Base-by-base conservation (phyloP, 2,329 filamentous ascomycete species). In the Scolecobasidium constrictum region DNA sequence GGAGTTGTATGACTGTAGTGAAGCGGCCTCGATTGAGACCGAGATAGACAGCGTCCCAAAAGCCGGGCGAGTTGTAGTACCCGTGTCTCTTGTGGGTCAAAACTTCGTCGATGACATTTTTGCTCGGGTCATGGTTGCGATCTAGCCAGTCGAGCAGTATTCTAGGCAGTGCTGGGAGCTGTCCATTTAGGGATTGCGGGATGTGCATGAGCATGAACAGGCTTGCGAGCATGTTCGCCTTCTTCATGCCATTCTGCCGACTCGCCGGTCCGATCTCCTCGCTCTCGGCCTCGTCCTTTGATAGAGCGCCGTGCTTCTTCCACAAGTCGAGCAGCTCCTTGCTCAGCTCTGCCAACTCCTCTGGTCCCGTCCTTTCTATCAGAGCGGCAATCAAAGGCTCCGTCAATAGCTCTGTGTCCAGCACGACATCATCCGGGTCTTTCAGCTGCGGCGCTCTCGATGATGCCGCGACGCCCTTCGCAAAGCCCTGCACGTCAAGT, bases 131-230 rank as follows among this genome's bases (percentile, higher is more conserved):
- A 56, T 94, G 86, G 54, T 85, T 75, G 13, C 71, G 69, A 43
- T 84, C 73, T 49, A 94, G 69, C 90, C 90, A 96, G 52, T 84
- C 75, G 48, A 95, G 78, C 12, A 96, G 66, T 13, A 87, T 73
- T 54, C 82, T 80, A 1, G 90, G 86, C 15, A 93, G 67, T 1
- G 84, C 72, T n/a, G 21, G 21, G n/a, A 16, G 15, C 15, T 16
- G 21, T 11, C 21, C 41, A 15, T 9, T 5, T 7, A 11, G 11
- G 19, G 55, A 57, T 39, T 19, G 50, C 46, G 44, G 36, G 56
- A 47, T 47, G 40, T 88, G 82, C 44, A 95, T 74, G 48, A 78
- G 78, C 28, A 96, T 72, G 28, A 93, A 71, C 18, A 95, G 68
- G 21, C 78, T 78, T 13, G 83, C 81, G n/a, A 95, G 58, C 52